Evolutionary conservation across 345 rosid species (phyloP), one percentile per base, ranked within the genome.

Genomic region (Eucalyptus tenuipes): DNA sequence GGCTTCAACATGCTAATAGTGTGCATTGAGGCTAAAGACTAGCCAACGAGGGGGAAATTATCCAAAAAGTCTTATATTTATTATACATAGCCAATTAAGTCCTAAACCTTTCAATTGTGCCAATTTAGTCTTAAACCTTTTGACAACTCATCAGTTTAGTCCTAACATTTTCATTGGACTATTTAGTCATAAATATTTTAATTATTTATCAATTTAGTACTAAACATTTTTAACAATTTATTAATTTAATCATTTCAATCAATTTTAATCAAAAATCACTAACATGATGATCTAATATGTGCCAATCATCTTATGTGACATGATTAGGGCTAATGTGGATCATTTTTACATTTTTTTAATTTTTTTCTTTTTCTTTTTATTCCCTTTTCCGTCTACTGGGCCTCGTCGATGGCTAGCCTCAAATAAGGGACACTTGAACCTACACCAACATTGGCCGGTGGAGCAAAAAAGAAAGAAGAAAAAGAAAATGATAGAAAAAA

Each of bases 41-140:
- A 61, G 33, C 68, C 8, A 61, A 7, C 0, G 17, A 27, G 68
- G 64, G 3, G 0, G 5, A 55, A 55, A 24, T 55, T 22, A 10
- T 4, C 13, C 0, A 9, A 1, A 55, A 55, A 55, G 3, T 55
- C 12, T 10, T 55, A 22, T 22, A 24, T 24, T 10, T 24, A 55
- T 55, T 55, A 4, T 24, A 22, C 1, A 8, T 55, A 8, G 13
- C 29, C 13, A 55, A 24, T 55, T 55, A 22, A 24, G 5, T 55
- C 3, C 1, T 55, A 55, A 55, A 55, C 6, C 0, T 55, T 55
- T 55, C 0, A 1, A 2, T 4, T 24, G 2, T 55, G 13, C 0
- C 6, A 55, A 55, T 55, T 22, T 22, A 55, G 0, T 55, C 25
- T 0, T 22, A 53, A 53, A 53, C 0, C 7, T 53, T 22, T 53